Evolutionary conservation across 148 eudicot species (phyloP).

Genomic region (Rhododendron vialii): DNA sequence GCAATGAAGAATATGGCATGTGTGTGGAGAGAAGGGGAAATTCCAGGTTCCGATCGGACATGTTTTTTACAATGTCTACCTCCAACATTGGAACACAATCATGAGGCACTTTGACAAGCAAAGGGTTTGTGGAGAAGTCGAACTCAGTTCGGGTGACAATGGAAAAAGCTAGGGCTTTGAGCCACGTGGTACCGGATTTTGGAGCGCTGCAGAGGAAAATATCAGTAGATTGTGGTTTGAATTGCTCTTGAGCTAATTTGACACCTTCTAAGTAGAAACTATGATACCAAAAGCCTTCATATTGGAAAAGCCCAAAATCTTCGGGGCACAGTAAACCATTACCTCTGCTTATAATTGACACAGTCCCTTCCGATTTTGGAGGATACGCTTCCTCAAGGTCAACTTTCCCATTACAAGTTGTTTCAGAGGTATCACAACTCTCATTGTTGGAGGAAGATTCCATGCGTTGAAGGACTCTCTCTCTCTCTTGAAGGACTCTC

Average conservation of each 20-base stretch:
- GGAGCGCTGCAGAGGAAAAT: not conserved
- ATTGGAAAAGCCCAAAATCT: constrained; percentile 1
- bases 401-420: not conserved
- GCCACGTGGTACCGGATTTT: constrained; percentile 13
- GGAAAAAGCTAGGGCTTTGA: constrained; percentile 9
- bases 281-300: constrained; percentile 7
- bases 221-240: not conserved
- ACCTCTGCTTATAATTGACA: not conserved
- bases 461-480: not conserved
- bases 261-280: not conserved
- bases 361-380: not conserved
- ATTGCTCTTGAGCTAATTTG: not conserved
- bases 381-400: not conserved
- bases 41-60: not conserved
- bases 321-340: not conserved
- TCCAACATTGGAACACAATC: constrained; percentile 6
- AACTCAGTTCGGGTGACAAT: not conserved
- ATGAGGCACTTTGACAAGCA: constrained; percentile 3
- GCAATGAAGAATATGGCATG: constrained; percentile 8
- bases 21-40: constrained; percentile 3
- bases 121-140: constrained; percentile 1
- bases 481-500: not conserved
- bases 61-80: not conserved
- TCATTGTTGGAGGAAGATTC: not conserved
- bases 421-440: not conserved